Percentiles rank a stretch among this genome's conserved stretches.
Conservation (phyloP, 306 rosid genomes). For the Dicorynia guianensis region DNA sequence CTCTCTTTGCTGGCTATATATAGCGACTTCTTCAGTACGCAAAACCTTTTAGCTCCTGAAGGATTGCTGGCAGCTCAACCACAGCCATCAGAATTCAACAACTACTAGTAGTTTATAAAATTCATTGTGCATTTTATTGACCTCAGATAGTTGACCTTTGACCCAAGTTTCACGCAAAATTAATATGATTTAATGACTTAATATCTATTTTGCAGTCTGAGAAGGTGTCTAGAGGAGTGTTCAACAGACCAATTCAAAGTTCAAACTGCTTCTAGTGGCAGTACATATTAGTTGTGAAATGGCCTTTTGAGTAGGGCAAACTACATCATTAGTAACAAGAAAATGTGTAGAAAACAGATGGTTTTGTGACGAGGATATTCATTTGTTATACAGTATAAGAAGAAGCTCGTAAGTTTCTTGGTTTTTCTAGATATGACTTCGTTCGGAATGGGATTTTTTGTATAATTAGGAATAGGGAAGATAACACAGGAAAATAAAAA, state of each 20-base stretch:
- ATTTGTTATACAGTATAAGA: too few relatives aligned
- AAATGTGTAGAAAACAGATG: too few relatives aligned
- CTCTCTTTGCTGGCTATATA: not conserved
- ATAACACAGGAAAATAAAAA: too few relatives aligned
- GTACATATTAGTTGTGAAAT: too few relatives aligned
- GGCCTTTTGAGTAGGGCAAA: too few relatives aligned
- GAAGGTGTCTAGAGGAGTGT: not conserved
- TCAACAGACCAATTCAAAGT: not conserved
- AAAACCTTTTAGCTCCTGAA: not conserved
- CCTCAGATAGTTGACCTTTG: conserved; percentile 5
- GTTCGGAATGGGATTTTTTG: too few relatives aligned
- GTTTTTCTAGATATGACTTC: too few relatives aligned
- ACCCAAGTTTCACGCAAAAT: not conserved
- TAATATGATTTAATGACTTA: not conserved
- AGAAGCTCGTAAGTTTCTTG: too few relatives aligned
- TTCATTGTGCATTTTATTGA: not conserved
- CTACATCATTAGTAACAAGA: too few relatives aligned
- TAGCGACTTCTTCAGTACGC: not conserved
- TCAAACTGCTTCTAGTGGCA: too few relatives aligned
- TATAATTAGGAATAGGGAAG: too few relatives aligned
- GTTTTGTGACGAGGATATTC: too few relatives aligned
- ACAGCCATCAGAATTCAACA: conserved; percentile 31
- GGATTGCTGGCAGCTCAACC: conserved; percentile 37
- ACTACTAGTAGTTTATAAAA: not conserved
- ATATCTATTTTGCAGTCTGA: not conserved